Conservation (phyloP, 2,329 filamentous ascomycete species). For the Ophiocordyceps sinensis region DNA sequence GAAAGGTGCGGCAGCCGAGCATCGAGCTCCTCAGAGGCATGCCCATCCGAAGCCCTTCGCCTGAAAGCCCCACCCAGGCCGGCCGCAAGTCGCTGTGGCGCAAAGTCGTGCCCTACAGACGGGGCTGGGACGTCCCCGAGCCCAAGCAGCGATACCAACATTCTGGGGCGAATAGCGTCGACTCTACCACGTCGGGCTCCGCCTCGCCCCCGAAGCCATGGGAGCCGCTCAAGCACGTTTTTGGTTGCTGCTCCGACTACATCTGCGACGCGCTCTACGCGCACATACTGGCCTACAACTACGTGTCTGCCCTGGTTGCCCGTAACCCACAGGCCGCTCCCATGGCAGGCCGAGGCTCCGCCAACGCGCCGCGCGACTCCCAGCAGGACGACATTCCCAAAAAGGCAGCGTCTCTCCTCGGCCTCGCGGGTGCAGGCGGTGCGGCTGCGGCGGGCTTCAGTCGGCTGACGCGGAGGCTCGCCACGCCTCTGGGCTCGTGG, state of each 20-base stretch:
- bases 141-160: conserved; percentile 1
- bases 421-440: conserved; percentile 20
- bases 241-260: conserved; percentile 35
- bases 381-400: conserved; percentile 26
- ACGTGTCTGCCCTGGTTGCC: conserved; percentile 26
- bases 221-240: conserved; percentile 34
- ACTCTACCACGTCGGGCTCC: conserved; percentile 5
- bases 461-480: conserved; percentile 11
- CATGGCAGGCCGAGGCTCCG: conserved; percentile 4
- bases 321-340: conserved; percentile 7
- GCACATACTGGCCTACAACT: conserved; percentile 45
- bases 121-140: conserved; percentile 5
- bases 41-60: conserved; percentile 5
- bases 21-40: conserved; percentile 9
- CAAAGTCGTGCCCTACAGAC: conserved; percentile 18
- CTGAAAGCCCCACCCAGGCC: conserved; percentile 5
- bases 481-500: conserved; percentile 12
- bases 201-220: conserved; percentile 19
- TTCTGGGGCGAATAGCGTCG: conserved; percentile 2
- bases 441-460: conserved; percentile 8
- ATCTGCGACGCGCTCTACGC: conserved; percentile 45
- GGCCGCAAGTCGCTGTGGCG: conserved; percentile 20
- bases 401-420: conserved; percentile 38
- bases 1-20: conserved; percentile 31
- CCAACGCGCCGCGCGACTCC: conserved; percentile 8